These are phyloP conservation scores for Xerocomellus chrysenteron DNA, from an alignment of 768 basidiomycete genomes.

Conservation along the genomic window DNA sequence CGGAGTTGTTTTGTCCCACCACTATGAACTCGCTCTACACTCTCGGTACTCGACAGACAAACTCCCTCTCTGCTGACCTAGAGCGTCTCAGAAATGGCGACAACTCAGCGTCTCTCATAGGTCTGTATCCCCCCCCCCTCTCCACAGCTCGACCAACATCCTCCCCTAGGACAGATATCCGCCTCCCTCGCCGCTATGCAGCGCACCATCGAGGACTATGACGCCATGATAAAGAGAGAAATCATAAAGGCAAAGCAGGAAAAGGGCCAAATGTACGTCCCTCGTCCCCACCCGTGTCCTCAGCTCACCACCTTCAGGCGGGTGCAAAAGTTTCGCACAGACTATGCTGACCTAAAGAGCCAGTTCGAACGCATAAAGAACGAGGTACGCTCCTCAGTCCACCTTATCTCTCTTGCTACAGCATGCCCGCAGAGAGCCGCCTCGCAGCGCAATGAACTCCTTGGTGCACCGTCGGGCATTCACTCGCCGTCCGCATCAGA, in stretches of 20 bases:
- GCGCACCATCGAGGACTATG: slow-evolving; percentile 94
- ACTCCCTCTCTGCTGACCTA: slow-evolving; percentile 83
- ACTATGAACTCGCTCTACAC: slow-evolving; percentile 95
- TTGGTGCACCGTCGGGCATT: slow-evolving; percentile 44
- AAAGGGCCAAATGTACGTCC: slow-evolving; percentile 83
- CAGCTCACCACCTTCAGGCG: slow-evolving; percentile 52
- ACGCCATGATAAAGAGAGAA: slow-evolving; percentile 94
- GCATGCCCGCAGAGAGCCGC: slow-evolving; percentile 49
- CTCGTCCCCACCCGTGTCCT: not conserved
- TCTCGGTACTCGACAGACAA: slow-evolving; percentile 88
- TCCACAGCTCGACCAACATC: slow-evolving; percentile 10
- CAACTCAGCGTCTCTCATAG: slow-evolving; percentile 75
- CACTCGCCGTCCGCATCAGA: slow-evolving; percentile 39
- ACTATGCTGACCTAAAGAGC: slow-evolving; percentile 77
- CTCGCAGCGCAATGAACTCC: slow-evolving; percentile 61
- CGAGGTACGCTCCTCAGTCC: slow-evolving; percentile 35
- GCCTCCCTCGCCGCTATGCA: slow-evolving; percentile 96
- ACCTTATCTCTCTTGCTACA: not conserved
- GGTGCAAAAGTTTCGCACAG: slow-evolving; percentile 86
- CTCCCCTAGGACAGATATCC: slow-evolving; percentile 85
- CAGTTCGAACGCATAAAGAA: slow-evolving; percentile 81
- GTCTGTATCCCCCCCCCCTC: slow-evolving; percentile 43
- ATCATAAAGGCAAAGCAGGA: slow-evolving; percentile 96
- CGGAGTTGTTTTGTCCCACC: slow-evolving; percentile 3
- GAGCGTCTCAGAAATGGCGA: slow-evolving; percentile 82